Evolutionary conservation across 176 grass and related monocot species (phyloP).

Genomic region (Musa beccarii): DNA sequence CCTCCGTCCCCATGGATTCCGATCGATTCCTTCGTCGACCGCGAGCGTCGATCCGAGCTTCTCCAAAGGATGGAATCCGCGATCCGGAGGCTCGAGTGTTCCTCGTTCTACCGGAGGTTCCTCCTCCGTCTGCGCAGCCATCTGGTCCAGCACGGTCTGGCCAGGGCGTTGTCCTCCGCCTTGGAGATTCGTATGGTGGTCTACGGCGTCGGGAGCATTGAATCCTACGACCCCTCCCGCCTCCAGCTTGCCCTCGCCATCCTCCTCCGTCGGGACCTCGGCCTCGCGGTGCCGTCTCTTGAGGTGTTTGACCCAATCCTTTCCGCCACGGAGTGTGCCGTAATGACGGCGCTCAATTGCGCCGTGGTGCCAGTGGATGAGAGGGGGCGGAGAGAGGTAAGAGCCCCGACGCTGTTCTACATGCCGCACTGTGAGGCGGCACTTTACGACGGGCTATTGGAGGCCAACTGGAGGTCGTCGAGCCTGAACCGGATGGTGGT

Average conservation of each 20-base stretch:
- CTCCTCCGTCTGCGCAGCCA: conserved; percentile 20
- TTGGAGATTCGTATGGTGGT: conserved; percentile 33
- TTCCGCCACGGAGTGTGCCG: conserved; percentile 62
- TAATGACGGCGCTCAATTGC: conserved; percentile 43
- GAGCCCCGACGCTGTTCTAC: conserved; percentile 69
- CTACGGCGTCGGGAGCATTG: conserved; percentile 71
- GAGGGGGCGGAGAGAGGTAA: conserved; percentile 40
- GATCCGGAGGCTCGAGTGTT: conserved; percentile 32
- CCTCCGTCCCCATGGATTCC: conserved; percentile 32
- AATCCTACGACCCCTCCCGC: conserved; percentile 38
- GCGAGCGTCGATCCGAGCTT: conserved; percentile 22
- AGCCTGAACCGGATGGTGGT: conserved; percentile 43
- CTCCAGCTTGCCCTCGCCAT: conserved; percentile 56
- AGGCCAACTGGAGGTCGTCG: conserved; percentile 47
- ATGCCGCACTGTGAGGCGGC: conserved; percentile 77
- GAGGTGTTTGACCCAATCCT: conserved; percentile 71
- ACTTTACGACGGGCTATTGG: conserved; percentile 64
- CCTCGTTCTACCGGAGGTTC: conserved; percentile 40
- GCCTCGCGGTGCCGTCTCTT: conserved; percentile 17
- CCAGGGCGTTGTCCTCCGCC: not conserved
- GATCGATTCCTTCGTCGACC: conserved; percentile 42
- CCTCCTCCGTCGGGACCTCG: conserved; percentile 39
- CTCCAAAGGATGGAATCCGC: conserved; percentile 31
- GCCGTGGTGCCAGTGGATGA: conserved; percentile 39
- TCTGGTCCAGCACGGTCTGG: conserved; percentile 22